Base-by-base conservation (phyloP, 2,329 filamentous ascomycete species). In the Talaromyces sp. region DNA sequence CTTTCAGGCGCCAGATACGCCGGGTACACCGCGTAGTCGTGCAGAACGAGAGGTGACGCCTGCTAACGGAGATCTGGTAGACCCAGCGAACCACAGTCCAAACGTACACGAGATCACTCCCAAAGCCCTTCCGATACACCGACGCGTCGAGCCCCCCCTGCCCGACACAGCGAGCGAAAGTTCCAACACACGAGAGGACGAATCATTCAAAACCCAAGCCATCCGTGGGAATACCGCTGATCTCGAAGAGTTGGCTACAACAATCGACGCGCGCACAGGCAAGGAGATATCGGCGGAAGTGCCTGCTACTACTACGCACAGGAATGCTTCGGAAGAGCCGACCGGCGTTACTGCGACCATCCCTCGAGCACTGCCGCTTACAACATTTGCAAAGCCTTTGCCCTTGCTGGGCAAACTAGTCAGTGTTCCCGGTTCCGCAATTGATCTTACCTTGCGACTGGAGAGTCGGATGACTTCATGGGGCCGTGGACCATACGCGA, bases 401-500 rank as follows among this genome's bases (percentile, higher is more conserved):
- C 72, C 71, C 63, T 65, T 76, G 2, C 80, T 91, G 1, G 91
- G 89, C 8, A 83, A 85, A 58, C 76, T 96, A 14, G 83, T 84
- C 14, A 87, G 88, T 0, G 81, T 87, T 0, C 68, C 81, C 0
- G 85, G 85, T 14, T 96, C 92, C 0, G 79, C 89, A 7, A 76
- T 81, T 1, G 81, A 81, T 24, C 81, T 90, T 26, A 83, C 82
- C 0, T 79, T 95, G 32, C 81, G 82, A 35, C 78, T 97, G 14
- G 85, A 85, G 11, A 82, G 85, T 46, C 85, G 86, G 3, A 75
- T 90, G 65, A 85, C 88, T 0, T 88, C 87, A 0, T 97, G 91
- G 86, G 93, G 93, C 31, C 86, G 93, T 27, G 84, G 84, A 0
- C 78, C 75, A 0, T 79, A 82, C 21, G 92, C 91, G 67, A 93